Percentiles rank a stretch among this genome's conserved stretches.
Evolutionary conservation across 2,329 filamentous ascomycete species (phyloP).

Genomic region (Catunica adiposa): DNA sequence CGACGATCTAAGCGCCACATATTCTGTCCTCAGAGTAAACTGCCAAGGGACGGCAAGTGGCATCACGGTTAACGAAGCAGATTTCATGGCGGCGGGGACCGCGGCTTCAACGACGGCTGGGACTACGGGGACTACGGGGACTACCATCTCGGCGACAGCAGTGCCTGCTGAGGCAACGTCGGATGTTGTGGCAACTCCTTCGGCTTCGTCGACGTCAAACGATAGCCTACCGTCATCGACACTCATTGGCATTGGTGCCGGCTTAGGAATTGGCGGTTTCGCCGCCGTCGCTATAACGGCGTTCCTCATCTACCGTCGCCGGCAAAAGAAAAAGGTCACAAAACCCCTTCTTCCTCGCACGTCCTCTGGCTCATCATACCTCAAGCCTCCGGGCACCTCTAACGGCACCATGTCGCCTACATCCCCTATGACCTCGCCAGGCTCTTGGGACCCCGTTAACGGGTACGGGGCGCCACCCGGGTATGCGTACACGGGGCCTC

Average conservation of each 20-base stretch:
- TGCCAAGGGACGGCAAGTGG: constrained; percentile 30
- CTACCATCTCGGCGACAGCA: constrained; percentile 12
- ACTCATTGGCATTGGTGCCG: constrained; percentile 19
- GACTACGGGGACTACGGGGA: constrained; percentile 10
- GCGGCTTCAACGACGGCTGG: constrained; percentile 12
- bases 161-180: not conserved
- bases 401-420: constrained; percentile 2
- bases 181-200: not conserved
- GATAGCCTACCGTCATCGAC: not conserved
- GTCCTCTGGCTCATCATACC: constrained; percentile 5
- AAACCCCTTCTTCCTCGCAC: not conserved
- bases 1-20: constrained; percentile 27
- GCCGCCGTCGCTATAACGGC: constrained; percentile 16
- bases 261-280: constrained; percentile 25
- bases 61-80: constrained; percentile 25
- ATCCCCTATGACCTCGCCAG: not conserved
- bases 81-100: constrained; percentile 23
- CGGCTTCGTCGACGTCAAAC: constrained; percentile 2
- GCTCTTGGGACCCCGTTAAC: constrained; percentile 7
- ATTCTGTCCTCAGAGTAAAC: constrained; percentile 26
- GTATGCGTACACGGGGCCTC: not conserved
- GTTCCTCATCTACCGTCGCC: constrained; percentile 20
- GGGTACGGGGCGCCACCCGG: constrained; percentile 1
- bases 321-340: constrained; percentile 15
- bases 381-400: constrained; percentile 1